These are phyloP conservation scores for Fusarium verticillioides DNA, from an alignment of 2,329 filamentous ascomycete species.

Conservation along the genomic window DNA sequence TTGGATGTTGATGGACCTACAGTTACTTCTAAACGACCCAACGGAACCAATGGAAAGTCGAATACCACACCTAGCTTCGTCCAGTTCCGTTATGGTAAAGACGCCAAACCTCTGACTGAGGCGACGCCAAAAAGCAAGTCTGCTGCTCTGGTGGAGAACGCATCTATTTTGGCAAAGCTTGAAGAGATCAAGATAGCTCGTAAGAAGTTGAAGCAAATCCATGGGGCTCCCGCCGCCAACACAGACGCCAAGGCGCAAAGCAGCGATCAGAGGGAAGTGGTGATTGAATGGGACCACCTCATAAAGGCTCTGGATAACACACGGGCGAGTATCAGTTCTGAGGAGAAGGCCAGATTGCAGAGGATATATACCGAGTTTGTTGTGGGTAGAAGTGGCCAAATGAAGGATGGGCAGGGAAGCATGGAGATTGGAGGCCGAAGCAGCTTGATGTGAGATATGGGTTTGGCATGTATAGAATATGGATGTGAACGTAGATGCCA, in stretches of 20 bases:
- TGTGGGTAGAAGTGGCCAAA: conserved; percentile 90
- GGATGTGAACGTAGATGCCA: neutral
- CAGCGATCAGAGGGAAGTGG: conserved; percentile 71
- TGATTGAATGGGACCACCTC: conserved; percentile 87
- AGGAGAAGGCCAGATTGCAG: conserved; percentile 79
- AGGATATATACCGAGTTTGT: conserved; percentile 95
- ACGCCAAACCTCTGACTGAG: conserved; percentile 57
- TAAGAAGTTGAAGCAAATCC: conserved; percentile 55
- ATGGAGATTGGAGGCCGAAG: conserved; percentile 93
- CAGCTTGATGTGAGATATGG: conserved; percentile 80
- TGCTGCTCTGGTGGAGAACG: conserved; percentile 76
- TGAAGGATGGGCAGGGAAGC: conserved; percentile 91
- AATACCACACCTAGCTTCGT: conserved; percentile 68
- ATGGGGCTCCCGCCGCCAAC: conserved; percentile 41
- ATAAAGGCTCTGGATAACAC: conserved; percentile 80
- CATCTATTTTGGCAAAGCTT: conserved; percentile 83
- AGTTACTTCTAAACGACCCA: conserved; percentile 48
- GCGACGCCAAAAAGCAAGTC: conserved; percentile 61
- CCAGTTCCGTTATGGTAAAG: conserved; percentile 84
- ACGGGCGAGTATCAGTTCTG: conserved; percentile 81
- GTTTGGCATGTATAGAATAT: conserved; percentile 4
- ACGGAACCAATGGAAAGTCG: conserved; percentile 46
- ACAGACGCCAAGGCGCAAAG: conserved; percentile 44
- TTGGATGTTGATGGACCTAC: conserved; percentile 68
- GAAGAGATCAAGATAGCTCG: conserved; percentile 79